phyloP scores from a whole-genome alignment of 202 grass and related monocot species.

The Sporobolus alterniflorus region DNA sequence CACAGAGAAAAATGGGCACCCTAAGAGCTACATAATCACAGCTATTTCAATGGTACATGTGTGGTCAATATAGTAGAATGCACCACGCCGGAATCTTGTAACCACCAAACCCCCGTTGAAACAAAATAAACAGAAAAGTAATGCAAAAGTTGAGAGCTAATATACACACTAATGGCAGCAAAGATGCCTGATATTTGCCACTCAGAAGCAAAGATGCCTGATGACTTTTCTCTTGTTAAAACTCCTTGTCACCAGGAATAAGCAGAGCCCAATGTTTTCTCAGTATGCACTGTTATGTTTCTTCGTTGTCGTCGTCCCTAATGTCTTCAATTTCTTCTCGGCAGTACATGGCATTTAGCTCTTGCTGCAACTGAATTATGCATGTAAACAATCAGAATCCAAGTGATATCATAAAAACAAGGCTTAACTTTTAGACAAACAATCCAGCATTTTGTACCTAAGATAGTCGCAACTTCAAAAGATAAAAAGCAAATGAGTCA shows the following conservation, averaged over 20 bases:
- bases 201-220: background rate
- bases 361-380: slow-evolving; percentile 82
- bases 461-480: background rate
- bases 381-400: background rate
- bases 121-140: slow-evolving; percentile 28
- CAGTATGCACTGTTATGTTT: slow-evolving; percentile 54
- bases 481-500: background rate
- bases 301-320: slow-evolving; percentile 66
- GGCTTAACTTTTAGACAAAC: background rate
- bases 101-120: slow-evolving; percentile 33
- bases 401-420: slow-evolving; percentile 5
- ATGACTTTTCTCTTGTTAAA: slow-evolving; percentile 17
- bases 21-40: slow-evolving; percentile 64
- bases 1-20: slow-evolving; percentile 13
- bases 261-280: slow-evolving; percentile 1
- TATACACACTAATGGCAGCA: slow-evolving; percentile 57
- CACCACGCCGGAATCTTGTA: slow-evolving; percentile 27
- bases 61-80: slow-evolving; percentile 41
- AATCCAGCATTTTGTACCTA: background rate
- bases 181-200: background rate
- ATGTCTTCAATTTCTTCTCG: slow-evolving; percentile 87
- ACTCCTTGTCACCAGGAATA: background rate
- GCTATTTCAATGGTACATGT: slow-evolving; percentile 51
- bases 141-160: slow-evolving; percentile 17
- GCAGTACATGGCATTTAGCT: slow-evolving; percentile 88